Percentiles rank a stretch among this genome's conserved stretches.
phyloP scores from a whole-genome alignment of 75 land plant genomes.

The Selaginella tamariscina region DNA sequence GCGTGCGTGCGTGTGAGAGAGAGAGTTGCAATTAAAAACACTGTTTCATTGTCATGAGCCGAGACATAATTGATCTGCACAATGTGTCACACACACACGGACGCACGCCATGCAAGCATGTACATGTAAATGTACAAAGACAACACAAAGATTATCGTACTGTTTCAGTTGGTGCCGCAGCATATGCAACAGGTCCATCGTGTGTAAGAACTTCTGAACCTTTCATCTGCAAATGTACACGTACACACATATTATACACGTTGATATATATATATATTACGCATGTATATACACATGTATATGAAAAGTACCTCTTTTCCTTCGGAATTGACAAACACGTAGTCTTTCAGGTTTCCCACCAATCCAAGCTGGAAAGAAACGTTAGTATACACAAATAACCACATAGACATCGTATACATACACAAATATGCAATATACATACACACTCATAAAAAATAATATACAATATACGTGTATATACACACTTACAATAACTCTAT shows the following conservation, averaged over 20 bases:
- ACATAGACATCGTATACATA: too few species aligned
- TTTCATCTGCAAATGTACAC: conserved; percentile 47
- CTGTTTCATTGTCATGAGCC: conserved; percentile 98
- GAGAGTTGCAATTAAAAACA: conserved; percentile 57
- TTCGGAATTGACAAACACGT: conserved; percentile 38
- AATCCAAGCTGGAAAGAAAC: conserved; percentile 51
- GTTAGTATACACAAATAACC: neutral
- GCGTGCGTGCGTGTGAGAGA: too few species aligned
- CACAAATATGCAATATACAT: too few species aligned
- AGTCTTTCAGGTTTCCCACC: conserved; percentile 75
- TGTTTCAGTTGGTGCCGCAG: conserved; percentile 58
- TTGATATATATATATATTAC: too few species aligned
- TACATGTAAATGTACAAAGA: too few species aligned
- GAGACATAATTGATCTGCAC: conserved; percentile 86
- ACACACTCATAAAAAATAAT: too few species aligned
- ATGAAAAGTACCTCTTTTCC: conserved; percentile 74
- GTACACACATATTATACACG: too few species aligned
- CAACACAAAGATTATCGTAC: conserved; percentile 22
- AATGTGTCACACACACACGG: too few species aligned
- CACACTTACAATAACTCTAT: conserved; percentile 54
- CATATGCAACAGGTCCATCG: conserved; percentile 82
- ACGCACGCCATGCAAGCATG: too few species aligned
- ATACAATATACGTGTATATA: too few species aligned
- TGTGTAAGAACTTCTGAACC: conserved; percentile 57
- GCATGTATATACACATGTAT: too few species aligned